Percentiles rank a stretch among this genome's conserved stretches.
phyloP scores from a whole-genome alignment of 768 basidiomycete genomes.

The Chalciporus chontae region DNA sequence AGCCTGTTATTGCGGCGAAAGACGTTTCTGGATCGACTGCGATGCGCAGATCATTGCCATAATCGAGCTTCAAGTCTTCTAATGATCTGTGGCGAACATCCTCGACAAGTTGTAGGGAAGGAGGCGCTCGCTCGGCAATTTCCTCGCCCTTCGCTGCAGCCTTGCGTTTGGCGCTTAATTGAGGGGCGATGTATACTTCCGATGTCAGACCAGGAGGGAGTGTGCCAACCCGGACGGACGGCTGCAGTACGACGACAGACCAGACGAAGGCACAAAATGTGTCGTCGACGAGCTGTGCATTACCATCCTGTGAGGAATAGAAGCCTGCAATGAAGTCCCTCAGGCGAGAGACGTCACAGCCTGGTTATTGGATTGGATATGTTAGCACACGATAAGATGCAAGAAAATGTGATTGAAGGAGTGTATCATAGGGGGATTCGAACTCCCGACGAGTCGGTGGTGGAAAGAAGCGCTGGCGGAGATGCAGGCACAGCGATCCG shows the following conservation, averaged over 20 bases:
- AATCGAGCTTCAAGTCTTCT: slow-evolving; percentile 50
- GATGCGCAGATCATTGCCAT: slow-evolving; percentile 66
- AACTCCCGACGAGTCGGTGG: slow-evolving; percentile 27
- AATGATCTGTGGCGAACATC: slow-evolving; percentile 55
- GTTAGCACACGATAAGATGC: slow-evolving; percentile 11
- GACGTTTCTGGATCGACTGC: slow-evolving; percentile 72
- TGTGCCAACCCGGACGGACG: slow-evolving; percentile 72
- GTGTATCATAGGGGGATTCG: slow-evolving; percentile 39
- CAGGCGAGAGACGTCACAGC: slow-evolving; percentile 70
- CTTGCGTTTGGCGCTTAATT: slow-evolving; percentile 63
- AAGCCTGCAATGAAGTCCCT: slow-evolving; percentile 67
- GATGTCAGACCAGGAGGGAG: slow-evolving; percentile 55
- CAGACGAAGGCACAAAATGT: slow-evolving; percentile 77
- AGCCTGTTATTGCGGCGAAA: slow-evolving; percentile 79
- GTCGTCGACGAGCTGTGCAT: slow-evolving; percentile 64
- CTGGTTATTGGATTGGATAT: slow-evolving; percentile 37
- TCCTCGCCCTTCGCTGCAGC: slow-evolving; percentile 56
- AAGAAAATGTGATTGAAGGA: slow-evolving; percentile 18
- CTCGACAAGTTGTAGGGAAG: slow-evolving; percentile 49
- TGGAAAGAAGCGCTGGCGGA: not conserved
- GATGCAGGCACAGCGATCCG: not conserved
- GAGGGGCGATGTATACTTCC: slow-evolving; percentile 78
- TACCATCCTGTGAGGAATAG: slow-evolving; percentile 42
- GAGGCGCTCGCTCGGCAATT: slow-evolving; percentile 37
- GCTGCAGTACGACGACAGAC: slow-evolving; percentile 72